A percentile compares a stretch with the other conserved stretches of the same genome.
These are phyloP conservation scores for Carex cristatella DNA, from an alignment of 176 grass and related monocot species.

Conservation along the genomic window DNA sequence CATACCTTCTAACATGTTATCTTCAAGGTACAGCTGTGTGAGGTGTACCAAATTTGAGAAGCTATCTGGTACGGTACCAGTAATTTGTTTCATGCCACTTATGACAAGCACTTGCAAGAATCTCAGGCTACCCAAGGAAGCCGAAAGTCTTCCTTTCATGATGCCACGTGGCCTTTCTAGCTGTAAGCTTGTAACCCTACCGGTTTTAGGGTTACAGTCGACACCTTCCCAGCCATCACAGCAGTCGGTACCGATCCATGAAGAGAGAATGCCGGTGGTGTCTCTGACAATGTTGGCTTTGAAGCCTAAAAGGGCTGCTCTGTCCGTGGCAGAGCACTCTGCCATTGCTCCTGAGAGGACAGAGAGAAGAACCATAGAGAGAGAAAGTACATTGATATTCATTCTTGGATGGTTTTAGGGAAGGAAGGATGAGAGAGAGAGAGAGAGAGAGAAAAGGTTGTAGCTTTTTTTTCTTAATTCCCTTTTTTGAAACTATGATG, in stretches of 20 bases:
- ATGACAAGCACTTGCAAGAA: slow-evolving; percentile 52
- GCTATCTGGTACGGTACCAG: slow-evolving; percentile 38
- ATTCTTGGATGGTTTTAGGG: not conserved
- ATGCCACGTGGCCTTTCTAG: slow-evolving; percentile 39
- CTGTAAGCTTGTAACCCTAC: slow-evolving; percentile 50
- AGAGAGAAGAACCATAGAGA: slow-evolving; percentile 10
- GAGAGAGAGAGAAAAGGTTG: not conserved
- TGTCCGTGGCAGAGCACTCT: slow-evolving; percentile 40
- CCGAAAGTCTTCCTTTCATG: slow-evolving; percentile 58
- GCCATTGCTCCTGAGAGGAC: not conserved
- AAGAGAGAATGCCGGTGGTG: slow-evolving; percentile 55
- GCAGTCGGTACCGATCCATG: slow-evolving; percentile 57
- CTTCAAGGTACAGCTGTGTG: slow-evolving; percentile 69
- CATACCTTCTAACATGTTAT: slow-evolving; percentile 42
- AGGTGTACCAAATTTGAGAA: slow-evolving; percentile 47
- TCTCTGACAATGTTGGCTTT: slow-evolving; percentile 47
- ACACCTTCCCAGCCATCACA: slow-evolving; percentile 71
- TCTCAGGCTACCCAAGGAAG: slow-evolving; percentile 47
- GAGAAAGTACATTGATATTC: not conserved
- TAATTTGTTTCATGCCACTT: slow-evolving; percentile 47
- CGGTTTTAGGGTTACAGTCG: slow-evolving; percentile 45
- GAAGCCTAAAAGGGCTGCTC: slow-evolving; percentile 48
- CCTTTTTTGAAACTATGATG: slow-evolving; percentile 3
- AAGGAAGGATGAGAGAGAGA: not conserved
- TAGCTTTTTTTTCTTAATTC: not conserved